Evolutionary conservation across 495 filamentous ascomycete species (phyloP).

Genomic region (Tuber magnatum): DNA sequence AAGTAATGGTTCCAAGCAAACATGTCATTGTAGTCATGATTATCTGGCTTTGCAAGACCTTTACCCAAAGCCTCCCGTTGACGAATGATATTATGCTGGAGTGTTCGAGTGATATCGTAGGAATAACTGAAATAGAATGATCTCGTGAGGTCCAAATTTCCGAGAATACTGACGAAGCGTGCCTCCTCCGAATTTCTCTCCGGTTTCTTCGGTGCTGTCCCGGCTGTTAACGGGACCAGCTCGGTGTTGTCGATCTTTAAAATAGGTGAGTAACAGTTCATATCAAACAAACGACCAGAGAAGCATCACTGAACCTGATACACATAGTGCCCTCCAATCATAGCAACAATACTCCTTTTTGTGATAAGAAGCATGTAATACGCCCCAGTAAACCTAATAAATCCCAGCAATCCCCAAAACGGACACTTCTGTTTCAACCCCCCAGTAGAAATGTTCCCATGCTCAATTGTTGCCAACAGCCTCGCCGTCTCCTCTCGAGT

Average conservation of each 20-base stretch:
- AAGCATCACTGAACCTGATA: conserved; percentile 53
- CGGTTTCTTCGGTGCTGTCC: conserved; percentile 55
- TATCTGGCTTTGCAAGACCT: conserved; percentile 53
- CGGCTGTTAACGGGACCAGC: conserved; percentile 69
- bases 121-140: conserved; percentile 99
- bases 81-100: conserved; percentile 85
- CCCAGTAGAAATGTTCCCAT: conserved; percentile 87
- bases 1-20: conserved; percentile 96
- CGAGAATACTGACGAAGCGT: conserved; percentile 78
- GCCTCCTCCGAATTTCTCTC: conserved; percentile 82
- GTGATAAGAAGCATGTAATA: conserved; percentile 97
- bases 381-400: conserved; percentile 90
- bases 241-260: conserved; percentile 77
- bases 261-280: neutral
- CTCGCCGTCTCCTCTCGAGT: conserved; percentile 87
- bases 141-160: conserved; percentile 77
- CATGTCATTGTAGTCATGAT: conserved; percentile 79
- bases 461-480: conserved; percentile 85
- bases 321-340: conserved; percentile 91
- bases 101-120: conserved; percentile 86
- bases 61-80: conserved; percentile 63
- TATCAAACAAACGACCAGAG: conserved; percentile 3
- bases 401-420: conserved; percentile 88
- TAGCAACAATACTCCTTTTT: conserved; percentile 88
- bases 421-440: conserved; percentile 83